Conservation (phyloP, 441 rosid genomes). For the Macaranga tanarius region DNA sequence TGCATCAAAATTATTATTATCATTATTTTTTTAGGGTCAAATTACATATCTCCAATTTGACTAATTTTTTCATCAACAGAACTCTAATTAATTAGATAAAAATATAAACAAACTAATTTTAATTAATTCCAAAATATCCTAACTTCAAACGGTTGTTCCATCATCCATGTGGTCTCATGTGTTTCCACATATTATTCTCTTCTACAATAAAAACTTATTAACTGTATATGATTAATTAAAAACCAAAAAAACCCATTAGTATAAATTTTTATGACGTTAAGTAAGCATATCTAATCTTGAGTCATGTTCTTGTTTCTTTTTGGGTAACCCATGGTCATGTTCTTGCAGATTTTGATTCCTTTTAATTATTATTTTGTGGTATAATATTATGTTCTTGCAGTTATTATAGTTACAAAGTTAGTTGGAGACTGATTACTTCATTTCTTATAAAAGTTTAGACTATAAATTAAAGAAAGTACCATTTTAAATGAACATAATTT, state of each 20-base stretch:
- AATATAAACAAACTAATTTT: background rate
- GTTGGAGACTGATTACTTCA: slow-evolving; percentile 14
- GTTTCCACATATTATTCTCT: slow-evolving; percentile 23
- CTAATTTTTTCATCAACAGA: slow-evolving; percentile 14
- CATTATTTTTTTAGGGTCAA: no score
- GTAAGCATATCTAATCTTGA: slow-evolving; percentile 12
- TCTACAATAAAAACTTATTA: background rate
- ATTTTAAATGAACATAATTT: background rate
- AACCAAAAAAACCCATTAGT: background rate
- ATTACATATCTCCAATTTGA: background rate
- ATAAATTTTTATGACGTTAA: slow-evolving; percentile 12
- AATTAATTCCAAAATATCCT: slow-evolving; percentile 9
- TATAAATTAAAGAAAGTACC: background rate
- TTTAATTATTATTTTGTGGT: background rate
- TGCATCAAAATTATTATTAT: background rate
- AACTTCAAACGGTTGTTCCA: slow-evolving; percentile 21
- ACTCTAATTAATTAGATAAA: no score
- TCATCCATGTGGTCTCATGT: slow-evolving; percentile 50
- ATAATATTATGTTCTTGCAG: slow-evolving; percentile 5
- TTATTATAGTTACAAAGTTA: slow-evolving; percentile 38
- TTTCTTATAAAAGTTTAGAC: background rate
- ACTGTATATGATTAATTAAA: background rate
- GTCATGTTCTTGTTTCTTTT: slow-evolving; percentile 32
- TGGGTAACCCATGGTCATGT: slow-evolving; percentile 30
- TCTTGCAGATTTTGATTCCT: slow-evolving; percentile 35